Base-by-base conservation (phyloP, 2,329 filamentous ascomycete species). In the Nothopassalora personata region DNA sequence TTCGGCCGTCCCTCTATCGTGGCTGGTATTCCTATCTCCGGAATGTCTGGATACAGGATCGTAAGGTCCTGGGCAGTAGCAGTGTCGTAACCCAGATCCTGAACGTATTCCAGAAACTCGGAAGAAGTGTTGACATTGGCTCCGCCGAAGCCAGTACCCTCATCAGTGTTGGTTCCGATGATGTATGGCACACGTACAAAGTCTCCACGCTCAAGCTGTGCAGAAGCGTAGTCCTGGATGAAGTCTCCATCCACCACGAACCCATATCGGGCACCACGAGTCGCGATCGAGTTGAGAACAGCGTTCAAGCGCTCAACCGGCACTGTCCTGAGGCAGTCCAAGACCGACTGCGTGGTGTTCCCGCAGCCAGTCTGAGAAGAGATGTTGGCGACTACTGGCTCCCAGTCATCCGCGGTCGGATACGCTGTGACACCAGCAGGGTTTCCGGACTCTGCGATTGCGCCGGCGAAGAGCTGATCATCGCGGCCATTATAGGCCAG, bases 401-500 rank as follows among this genome's bases (percentile, higher is more conserved):
- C 66, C 66, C 66, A 68, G 9, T 57, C 46, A n/a, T 62, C 59
- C 0, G 64, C 60, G 5, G 59, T 63, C 3, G 60, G 56, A 56
- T 63, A 61, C 9, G 64, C 55, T 3, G 53, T 68, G 4, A 60
- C 77, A 77, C 23, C 75, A 31, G 70, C 72, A 27, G 50, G 49
- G 36, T 54, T 59, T 19, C 80, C 77, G 0, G 78, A 79, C 18
- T 85, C 71, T 45, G 77, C 71, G 31, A 85, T 82, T 2, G 75
- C 81, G 18, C 71, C 77, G 5, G 79, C 75, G 68, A 86, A 86
- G 0, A 86, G 74, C 3, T 73, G 72, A 53, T 85, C 80, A 58
- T 84, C 75, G 46, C 78, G 69, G 0, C 83, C 83, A 36, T 78
- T 79, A 61, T 84, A 83, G 8, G 81, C 80, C 33, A 81, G 69